Evolutionary conservation across 2,329 filamentous ascomycete genomes (phyloP).

Genomic region (Trichothecium roseum): DNA sequence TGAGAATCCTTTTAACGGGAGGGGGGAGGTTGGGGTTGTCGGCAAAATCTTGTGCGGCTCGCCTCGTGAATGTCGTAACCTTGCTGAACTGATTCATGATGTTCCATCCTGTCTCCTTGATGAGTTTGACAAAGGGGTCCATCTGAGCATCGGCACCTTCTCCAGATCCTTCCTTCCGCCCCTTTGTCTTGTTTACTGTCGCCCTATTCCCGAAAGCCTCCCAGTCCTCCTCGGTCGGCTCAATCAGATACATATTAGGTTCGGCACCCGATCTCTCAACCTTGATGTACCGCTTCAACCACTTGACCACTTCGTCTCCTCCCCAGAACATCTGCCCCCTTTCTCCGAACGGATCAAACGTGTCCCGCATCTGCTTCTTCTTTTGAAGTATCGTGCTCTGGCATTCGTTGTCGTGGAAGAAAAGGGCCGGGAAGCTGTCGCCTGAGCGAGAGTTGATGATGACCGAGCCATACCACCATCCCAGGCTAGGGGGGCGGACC

Average conservation of each 20-base stretch:
- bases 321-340: conserved; percentile 91
- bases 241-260: conserved; percentile 81
- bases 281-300: conserved; percentile 74
- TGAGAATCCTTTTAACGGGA: conserved; percentile 73
- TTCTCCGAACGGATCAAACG: conserved; percentile 83
- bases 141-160: conserved; percentile 56
- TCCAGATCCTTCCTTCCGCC: conserved; percentile 22
- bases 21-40: conserved; percentile 88
- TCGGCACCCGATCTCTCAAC: conserved; percentile 81
- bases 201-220: conserved; percentile 64
- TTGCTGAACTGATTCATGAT: conserved; percentile 95
- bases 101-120: conserved; percentile 94
- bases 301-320: conserved; percentile 86
- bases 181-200: conserved; percentile 23
- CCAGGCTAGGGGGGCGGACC: conserved; percentile 81
- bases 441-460: conserved; percentile 87
- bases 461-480: conserved; percentile 97
- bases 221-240: conserved; percentile 77
- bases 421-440: conserved; percentile 88
- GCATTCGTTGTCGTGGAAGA: conserved; percentile 97
- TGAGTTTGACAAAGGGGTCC: conserved; percentile 86
- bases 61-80: conserved; percentile 88
- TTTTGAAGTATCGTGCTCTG: conserved; percentile 91
- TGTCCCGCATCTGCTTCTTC: conserved; percentile 73
- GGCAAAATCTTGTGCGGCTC: conserved; percentile 83